These are phyloP conservation scores for Ilex asprella DNA, from an alignment of 257 asterid species.

Conservation along the genomic window DNA sequence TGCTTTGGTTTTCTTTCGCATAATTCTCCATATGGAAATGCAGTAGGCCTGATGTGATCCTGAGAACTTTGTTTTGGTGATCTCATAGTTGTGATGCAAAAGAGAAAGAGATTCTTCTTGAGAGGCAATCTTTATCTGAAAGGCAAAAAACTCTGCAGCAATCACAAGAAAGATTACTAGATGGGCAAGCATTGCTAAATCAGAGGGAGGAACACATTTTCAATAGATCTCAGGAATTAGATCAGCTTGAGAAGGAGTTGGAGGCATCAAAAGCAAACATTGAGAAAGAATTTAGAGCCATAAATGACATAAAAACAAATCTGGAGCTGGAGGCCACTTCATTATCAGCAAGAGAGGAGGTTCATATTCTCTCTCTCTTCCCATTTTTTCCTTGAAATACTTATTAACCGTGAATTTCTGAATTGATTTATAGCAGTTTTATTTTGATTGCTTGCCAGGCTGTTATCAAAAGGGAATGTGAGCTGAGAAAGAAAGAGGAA, in stretches of 20 bases:
- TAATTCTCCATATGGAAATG: neutral
- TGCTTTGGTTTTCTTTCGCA: neutral
- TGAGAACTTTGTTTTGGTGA: conserved; percentile 4
- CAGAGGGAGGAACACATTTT: conserved; percentile 77
- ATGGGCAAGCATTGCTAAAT: conserved; percentile 72
- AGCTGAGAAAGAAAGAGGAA: conserved; percentile 72
- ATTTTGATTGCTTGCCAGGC: conserved; percentile 35
- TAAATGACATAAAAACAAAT: conserved; percentile 44
- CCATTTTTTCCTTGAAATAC: neutral
- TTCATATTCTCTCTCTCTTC: conserved; percentile 13
- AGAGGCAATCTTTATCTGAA: conserved; percentile 66
- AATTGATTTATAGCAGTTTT: neutral
- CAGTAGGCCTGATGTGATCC: neutral
- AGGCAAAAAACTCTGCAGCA: conserved; percentile 75
- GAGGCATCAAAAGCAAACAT: conserved; percentile 40
- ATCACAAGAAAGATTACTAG: conserved; percentile 68
- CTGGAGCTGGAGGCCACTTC: conserved; percentile 50
- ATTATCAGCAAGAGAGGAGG: conserved; percentile 82
- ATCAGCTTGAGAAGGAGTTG: conserved; percentile 59
- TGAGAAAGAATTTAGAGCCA: conserved; percentile 45
- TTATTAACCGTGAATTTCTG: neutral
- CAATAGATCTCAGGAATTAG: conserved; percentile 56
- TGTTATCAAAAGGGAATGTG: conserved; percentile 46
- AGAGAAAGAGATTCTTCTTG: conserved; percentile 72
- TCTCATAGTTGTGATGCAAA: conserved; percentile 67